These are phyloP conservation scores for Clarireedia monteithiana DNA, from an alignment of 2,329 filamentous ascomycete species.

Conservation along the genomic window DNA sequence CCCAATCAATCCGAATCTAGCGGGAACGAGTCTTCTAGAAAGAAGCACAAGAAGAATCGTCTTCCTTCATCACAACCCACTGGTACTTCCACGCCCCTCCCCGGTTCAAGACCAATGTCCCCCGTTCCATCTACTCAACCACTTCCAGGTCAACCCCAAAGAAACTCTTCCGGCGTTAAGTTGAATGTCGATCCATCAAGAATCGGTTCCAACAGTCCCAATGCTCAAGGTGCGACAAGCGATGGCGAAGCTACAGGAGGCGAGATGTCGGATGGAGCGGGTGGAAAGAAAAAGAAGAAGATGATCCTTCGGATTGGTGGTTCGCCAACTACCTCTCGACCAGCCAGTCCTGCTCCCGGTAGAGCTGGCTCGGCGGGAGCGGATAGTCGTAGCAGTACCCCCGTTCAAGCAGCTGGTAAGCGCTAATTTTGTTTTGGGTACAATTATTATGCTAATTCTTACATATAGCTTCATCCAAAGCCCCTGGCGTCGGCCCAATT, in stretches of 20 bases:
- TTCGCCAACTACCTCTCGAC: slow-evolving; percentile 48
- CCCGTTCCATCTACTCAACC: slow-evolving; percentile 20
- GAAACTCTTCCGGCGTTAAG: slow-evolving; percentile 27
- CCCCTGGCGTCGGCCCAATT: slow-evolving; percentile 28
- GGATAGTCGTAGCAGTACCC: slow-evolving; percentile 28
- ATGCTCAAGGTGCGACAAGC: slow-evolving; percentile 44
- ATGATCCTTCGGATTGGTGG: slow-evolving; percentile 42
- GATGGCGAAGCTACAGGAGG: slow-evolving; percentile 66
- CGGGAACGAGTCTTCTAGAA: slow-evolving; percentile 79
- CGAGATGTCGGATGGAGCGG: slow-evolving; percentile 50
- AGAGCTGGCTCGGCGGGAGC: slow-evolving; percentile 12
- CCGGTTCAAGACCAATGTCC: slow-evolving; percentile 30
- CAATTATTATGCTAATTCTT: not conserved
- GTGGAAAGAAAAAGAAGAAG: slow-evolving; percentile 50
- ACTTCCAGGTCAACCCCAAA: slow-evolving; percentile 15
- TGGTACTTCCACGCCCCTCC: slow-evolving; percentile 48
- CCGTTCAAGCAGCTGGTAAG: slow-evolving; percentile 17
- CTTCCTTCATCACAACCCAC: slow-evolving; percentile 42
- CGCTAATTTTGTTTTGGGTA: not conserved
- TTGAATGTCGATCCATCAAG: slow-evolving; percentile 24
- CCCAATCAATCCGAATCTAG: slow-evolving; percentile 81
- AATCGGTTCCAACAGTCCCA: slow-evolving; percentile 21
- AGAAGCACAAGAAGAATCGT: slow-evolving; percentile 68
- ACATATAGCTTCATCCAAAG: not conserved
- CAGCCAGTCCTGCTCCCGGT: slow-evolving; percentile 46